A percentile compares a stretch with the other conserved stretches of the same genome.
phyloP scores from a whole-genome alignment of 495 filamentous ascomycete genomes.

The Penicillium macrosclerotiorum region DNA sequence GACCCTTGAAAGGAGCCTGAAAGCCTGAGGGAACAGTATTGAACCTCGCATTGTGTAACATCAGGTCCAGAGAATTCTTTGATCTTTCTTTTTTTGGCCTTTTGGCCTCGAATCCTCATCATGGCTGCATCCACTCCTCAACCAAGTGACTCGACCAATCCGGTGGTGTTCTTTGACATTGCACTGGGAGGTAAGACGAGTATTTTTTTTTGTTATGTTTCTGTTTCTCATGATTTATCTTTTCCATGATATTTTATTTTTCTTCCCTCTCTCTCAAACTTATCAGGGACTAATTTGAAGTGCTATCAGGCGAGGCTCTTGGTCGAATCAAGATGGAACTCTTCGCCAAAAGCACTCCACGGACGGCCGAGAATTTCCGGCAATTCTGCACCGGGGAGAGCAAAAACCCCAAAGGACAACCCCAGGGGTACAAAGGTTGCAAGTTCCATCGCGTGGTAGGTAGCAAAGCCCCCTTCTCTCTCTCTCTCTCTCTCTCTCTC shows the following conservation, averaged over 20 bases:
- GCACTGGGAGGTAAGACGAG: conserved; percentile 72
- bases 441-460: conserved; percentile 94
- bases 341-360: conserved; percentile 78
- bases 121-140: conserved; percentile 12
- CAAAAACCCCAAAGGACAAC: conserved; percentile 74
- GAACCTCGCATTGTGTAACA: no score
- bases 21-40: no score
- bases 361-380: conserved; percentile 94
- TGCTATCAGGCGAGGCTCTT: conserved; percentile 74
- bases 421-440: conserved; percentile 89
- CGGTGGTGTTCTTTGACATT: conserved; percentile 90
- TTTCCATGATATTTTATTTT: no score
- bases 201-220: background rate
- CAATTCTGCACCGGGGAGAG: conserved; percentile 95
- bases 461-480: conserved; percentile 12
- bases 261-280: no score
- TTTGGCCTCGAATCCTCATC: background rate
- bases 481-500: no score
- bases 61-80: background rate
- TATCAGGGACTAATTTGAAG: background rate
- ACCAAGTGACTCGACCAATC: conserved; percentile 39
- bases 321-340: conserved; percentile 94
- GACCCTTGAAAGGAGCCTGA: no score
- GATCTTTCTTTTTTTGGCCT: no score
- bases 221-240: background rate